Conservation (phyloP, 2,329 filamentous ascomycete species). For the Paramyrothecium roridum region DNA sequence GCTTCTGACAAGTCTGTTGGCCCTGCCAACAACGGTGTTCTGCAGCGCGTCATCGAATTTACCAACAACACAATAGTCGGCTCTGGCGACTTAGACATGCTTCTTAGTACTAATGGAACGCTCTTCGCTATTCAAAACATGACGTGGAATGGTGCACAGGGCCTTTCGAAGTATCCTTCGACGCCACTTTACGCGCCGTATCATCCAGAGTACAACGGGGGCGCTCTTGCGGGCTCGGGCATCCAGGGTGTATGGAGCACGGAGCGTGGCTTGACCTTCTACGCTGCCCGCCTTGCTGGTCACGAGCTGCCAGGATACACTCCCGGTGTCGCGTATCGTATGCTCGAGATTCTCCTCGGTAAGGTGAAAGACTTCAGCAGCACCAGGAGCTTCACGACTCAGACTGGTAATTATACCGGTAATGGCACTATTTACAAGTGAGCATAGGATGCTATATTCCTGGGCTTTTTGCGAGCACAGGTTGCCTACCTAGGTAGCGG, state of each 20-base stretch:
- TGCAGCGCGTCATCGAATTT: constrained; percentile 23
- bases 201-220: constrained; percentile 35
- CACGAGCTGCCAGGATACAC: constrained; percentile 39
- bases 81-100: constrained; percentile 48
- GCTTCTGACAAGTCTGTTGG: constrained; percentile 12
- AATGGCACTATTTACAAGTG: background rate
- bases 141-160: constrained; percentile 69
- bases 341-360: constrained; percentile 21
- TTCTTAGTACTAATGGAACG: constrained; percentile 67
- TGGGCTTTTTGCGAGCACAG: no score
- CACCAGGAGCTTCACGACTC: constrained; percentile 16
- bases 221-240: constrained; percentile 56
- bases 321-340: constrained; percentile 21
- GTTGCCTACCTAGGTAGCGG: no score
- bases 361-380: constrained; percentile 16
- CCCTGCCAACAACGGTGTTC: constrained; percentile 14
- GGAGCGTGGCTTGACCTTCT: constrained; percentile 73
- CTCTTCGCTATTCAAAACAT: constrained; percentile 74
- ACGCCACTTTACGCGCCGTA: constrained; percentile 68
- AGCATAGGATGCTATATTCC: no score
- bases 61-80: constrained; percentile 29
- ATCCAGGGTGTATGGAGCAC: constrained; percentile 67
- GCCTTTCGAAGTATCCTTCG: constrained; percentile 53
- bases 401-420: constrained; percentile 12
- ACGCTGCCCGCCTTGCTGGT: constrained; percentile 61